A percentile compares a stretch with the other conserved stretches of the same genome.
These are phyloP conservation scores for Mariannaea sp. DNA, from an alignment of 2,329 filamentous ascomycete species.

Conservation along the genomic window DNA sequence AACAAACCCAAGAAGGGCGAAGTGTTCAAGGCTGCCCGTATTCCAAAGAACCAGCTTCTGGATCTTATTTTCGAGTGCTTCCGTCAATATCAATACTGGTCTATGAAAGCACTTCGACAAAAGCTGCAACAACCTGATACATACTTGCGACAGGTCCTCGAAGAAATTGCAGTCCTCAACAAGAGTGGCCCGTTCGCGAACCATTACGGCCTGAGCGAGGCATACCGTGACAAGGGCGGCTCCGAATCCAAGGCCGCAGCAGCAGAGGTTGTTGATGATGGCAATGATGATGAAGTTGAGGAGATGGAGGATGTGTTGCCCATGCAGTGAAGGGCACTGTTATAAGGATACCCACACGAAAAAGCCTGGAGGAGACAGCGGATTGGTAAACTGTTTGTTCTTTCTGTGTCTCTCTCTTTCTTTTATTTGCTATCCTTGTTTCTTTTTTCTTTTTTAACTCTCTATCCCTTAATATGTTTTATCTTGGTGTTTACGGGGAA, in stretches of 20 bases:
- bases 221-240: slow-evolving; percentile 46
- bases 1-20: slow-evolving; percentile 67
- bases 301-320: slow-evolving; percentile 80
- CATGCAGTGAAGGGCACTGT: slow-evolving; percentile 23
- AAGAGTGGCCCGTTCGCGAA: slow-evolving; percentile 85
- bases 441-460: too few relatives aligned
- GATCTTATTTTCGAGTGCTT: slow-evolving; percentile 86
- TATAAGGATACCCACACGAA: not conserved
- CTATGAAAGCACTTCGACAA: slow-evolving; percentile 83
- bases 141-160: slow-evolving; percentile 85
- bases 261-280: slow-evolving; percentile 63
- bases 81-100: slow-evolving; percentile 87
- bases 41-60: slow-evolving; percentile 85
- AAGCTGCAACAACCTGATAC: slow-evolving; percentile 84
- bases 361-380: not conserved
- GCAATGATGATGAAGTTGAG: slow-evolving; percentile 69
- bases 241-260: slow-evolving; percentile 57
- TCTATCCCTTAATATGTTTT: too few relatives aligned
- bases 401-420: too few relatives aligned
- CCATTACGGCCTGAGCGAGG: slow-evolving; percentile 79
- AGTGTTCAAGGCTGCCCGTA: slow-evolving; percentile 82
- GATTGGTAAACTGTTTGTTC: slow-evolving; percentile 7
- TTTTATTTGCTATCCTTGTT: too few relatives aligned
- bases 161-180: slow-evolving; percentile 81
- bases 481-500: slow-evolving; percentile 21